Percentiles rank a stretch among this genome's conserved stretches.
Conservation (phyloP, 257 asterid species). For the Lantana camara region DNA sequence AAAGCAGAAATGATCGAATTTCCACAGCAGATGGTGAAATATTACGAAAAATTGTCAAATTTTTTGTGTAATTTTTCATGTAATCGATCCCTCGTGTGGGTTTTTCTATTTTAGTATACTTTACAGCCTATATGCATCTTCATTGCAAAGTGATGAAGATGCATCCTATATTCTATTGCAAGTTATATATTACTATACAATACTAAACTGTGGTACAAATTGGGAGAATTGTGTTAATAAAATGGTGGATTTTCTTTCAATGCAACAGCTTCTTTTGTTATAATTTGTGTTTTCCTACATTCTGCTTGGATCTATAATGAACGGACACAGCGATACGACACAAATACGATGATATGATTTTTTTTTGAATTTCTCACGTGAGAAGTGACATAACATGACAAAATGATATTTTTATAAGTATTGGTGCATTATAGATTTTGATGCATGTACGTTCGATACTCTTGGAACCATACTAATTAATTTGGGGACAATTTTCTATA, state of each 20-base stretch:
- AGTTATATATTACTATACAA: neutral
- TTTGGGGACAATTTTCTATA: too few relatives aligned
- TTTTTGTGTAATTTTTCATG: neutral
- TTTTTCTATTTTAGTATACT: neutral
- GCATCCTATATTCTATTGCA: conserved; percentile 20
- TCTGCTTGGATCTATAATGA: too few relatives aligned
- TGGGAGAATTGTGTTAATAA: conserved; percentile 22
- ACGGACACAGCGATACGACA: too few relatives aligned
- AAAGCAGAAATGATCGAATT: conserved; percentile 29
- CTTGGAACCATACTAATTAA: too few relatives aligned
- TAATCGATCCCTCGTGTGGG: conserved; percentile 2
- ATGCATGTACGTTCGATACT: too few relatives aligned
- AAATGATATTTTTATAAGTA: too few relatives aligned
- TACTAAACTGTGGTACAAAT: conserved; percentile 10
- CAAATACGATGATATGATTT: too few relatives aligned
- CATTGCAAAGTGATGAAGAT: conserved; percentile 47
- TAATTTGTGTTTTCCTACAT: neutral
- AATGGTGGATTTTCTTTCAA: neutral
- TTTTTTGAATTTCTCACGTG: too few relatives aligned
- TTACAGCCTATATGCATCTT: conserved; percentile 31
- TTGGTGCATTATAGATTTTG: too few relatives aligned
- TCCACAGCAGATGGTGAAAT: neutral
- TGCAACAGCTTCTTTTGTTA: neutral
- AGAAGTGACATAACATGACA: too few relatives aligned
- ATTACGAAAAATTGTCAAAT: neutral